Evolutionary conservation across 768 basidiomycete genomes (phyloP).

Genomic region (Infundibulicybe gibba): DNA sequence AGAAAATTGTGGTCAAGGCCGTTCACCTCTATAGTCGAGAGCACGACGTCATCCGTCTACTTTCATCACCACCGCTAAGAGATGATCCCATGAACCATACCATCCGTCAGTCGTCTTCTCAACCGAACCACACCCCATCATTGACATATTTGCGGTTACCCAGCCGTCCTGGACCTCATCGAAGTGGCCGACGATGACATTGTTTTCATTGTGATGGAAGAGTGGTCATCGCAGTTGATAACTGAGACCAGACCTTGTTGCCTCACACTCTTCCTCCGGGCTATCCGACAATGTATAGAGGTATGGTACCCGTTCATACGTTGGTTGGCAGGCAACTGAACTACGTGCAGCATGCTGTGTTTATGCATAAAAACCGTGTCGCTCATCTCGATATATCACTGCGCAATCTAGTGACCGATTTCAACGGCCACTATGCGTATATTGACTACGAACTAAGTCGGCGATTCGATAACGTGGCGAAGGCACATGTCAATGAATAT

Average conservation of each 20-base stretch:
- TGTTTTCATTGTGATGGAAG: conserved; percentile 76
- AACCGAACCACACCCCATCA: no score
- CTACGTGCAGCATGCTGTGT: conserved; percentile 51
- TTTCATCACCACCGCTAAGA: conserved; percentile 50
- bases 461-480: conserved; percentile 36
- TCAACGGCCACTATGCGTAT: conserved; percentile 59
- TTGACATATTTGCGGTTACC: conserved; percentile 1
- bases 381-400: conserved; percentile 74
- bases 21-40: conserved; percentile 64
- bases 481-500: conserved; percentile 36
- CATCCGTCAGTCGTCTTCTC: conserved; percentile 51
- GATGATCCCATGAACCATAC: conserved; percentile 70
- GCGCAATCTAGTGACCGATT: conserved; percentile 66
- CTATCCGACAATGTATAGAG: conserved; percentile 67
- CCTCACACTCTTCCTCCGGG: conserved; percentile 48
- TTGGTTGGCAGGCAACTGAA: not conserved
- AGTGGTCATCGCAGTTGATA: conserved; percentile 69
- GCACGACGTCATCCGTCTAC: conserved; percentile 49
- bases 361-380: conserved; percentile 65
- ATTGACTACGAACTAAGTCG: conserved; percentile 74
- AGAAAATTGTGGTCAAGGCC: conserved; percentile 63
- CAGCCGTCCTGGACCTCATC: conserved; percentile 67
- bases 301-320: conserved; percentile 24
- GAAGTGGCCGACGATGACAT: conserved; percentile 46
- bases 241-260: conserved; percentile 45